Evolutionary conservation across 129 eudicot genomes (phyloP), one percentile per base, ranked within the genome.

Genomic region (Lactuca sativa): DNA sequence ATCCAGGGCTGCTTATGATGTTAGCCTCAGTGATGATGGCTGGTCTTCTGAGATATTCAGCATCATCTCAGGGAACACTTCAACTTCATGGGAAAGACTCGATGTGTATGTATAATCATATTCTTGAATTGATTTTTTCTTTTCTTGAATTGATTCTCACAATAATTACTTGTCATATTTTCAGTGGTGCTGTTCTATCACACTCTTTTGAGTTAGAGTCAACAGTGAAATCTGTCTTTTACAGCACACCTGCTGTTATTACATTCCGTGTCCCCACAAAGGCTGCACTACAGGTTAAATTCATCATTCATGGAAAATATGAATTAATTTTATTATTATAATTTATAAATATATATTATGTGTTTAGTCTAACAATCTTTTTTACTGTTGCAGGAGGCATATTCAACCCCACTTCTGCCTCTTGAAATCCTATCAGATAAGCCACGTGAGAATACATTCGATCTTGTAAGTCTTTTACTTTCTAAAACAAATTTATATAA

Each of bases 41-140:
- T 92, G 97, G 97, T 66, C 91, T 51, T 14, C 71, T 43, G 95
- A 86, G 17, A 48, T 77, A 40, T 92, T 92, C 71, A 79, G 73
- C 16, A 15, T 84, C 48, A 74, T 92, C 75, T 64, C 77, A 59
- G 96, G 97, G 14, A 92, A 88, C 86, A 84, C 91, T 48, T 82
- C 97, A 30, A 68, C 56, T 10, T 84, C 97, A 57, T 92, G 97
- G 97, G 97, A 92, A 83, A 86, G 84, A 68, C 97, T 92, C 80
- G 97, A 92, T 81, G 95, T 78, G 97, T 92, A 78, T 75, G 97
- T 86, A 41, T 72, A 25, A 49, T 41, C 9, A 37, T 49, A 62
- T 69, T 33, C 47, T 15, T 33, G 53, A 49, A 56, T 13, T 68
- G 1, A 18, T 30, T 34, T 6, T 40, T 36, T 9, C 48, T n/a